Conservation (phyloP, 176 grass and related monocot genomes). For the Hordeum vulgare region MorexV3_pseudomolecules_assembly NC_058524.1:459396884-459397383, state of each 20-base stretch:
- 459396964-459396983: neutral
- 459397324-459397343: slow-evolving; percentile 9
- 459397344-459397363: slow-evolving; percentile 5
- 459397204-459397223: slow-evolving; percentile 16
- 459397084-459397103: neutral
- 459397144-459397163: neutral
- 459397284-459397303: neutral
- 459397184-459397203: too few species aligned
- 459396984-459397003: too few species aligned
- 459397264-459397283: neutral
- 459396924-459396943: neutral
- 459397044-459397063: neutral
- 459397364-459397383: neutral
- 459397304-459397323: neutral
- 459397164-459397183: neutral
- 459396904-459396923: neutral
- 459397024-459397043: neutral
- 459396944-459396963: neutral
- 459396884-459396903: neutral
- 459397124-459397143: neutral
- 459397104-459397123: neutral
- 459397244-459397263: slow-evolving; percentile 23
- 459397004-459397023: neutral
- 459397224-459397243: slow-evolving; percentile 2
- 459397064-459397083: neutral